A percentile compares a stretch with the other conserved stretches of the same genome.
Conservation (phyloP, 768 basidiomycete species). For the Lactarius sp. region DNA sequence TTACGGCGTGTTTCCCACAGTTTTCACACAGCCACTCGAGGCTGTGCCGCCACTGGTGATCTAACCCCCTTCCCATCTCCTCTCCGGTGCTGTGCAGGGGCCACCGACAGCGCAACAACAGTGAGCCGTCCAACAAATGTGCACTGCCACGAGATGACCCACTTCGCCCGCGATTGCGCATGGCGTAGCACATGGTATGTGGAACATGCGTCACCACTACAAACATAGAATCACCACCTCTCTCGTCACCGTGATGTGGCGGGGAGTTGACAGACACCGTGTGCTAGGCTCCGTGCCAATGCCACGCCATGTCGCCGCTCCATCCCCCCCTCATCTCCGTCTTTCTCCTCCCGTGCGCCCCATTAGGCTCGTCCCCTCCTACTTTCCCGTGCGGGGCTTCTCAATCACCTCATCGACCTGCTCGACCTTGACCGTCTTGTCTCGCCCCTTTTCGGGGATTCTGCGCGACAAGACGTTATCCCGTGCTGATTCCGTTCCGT, state of each 20-base stretch:
- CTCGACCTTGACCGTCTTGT: neutral
- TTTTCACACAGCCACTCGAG: constrained; percentile 8
- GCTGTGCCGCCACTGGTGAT: constrained; percentile 20
- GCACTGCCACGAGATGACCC: constrained; percentile 17
- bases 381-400: constrained; percentile 7
- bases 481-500: neutral
- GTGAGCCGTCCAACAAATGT: neutral
- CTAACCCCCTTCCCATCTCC: neutral
- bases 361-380: constrained; percentile 17
- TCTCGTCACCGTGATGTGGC: constrained; percentile 21
- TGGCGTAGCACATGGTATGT: constrained; percentile 5
- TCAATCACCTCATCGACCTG: constrained; percentile 9
- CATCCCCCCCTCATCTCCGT: constrained; percentile 24
- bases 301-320: constrained; percentile 17
- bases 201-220: neutral
- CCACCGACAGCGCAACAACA: constrained; percentile 8
- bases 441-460: neutral
- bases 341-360: constrained; percentile 13
- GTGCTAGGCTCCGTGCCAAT: constrained; percentile 19
- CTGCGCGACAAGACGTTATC: neutral
- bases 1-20: constrained; percentile 2
- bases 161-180: neutral
- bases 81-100: constrained; percentile 19
- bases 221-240: neutral
- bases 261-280: constrained; percentile 19